A percentile compares a stretch with the other conserved stretches of the same genome.
Evolutionary conservation across 257 asterid genomes (phyloP).

Genomic region (Voacanga thouarsii): DNA sequence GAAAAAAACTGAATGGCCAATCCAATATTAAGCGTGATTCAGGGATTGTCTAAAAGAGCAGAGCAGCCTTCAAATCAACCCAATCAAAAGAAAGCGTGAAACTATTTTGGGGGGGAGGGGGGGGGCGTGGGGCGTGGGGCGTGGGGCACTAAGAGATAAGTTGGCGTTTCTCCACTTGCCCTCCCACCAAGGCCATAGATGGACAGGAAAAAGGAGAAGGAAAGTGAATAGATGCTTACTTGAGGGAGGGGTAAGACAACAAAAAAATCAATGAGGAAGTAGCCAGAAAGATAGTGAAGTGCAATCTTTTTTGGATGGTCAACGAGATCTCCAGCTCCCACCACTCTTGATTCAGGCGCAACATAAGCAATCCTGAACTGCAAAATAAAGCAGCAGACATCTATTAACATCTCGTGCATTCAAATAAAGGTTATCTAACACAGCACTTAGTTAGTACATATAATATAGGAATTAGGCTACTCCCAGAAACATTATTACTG

Average conservation of each 20-base stretch:
- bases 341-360: conserved; percentile 80
- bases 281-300: conserved; percentile 51
- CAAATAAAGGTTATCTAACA: neutral
- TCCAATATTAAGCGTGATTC: neutral
- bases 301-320: conserved; percentile 78
- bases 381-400: conserved; percentile 26
- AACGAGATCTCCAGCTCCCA: conserved; percentile 81
- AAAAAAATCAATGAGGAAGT: conserved; percentile 60
- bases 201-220: conserved; percentile 5
- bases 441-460: neutral
- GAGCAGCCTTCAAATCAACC: conserved; percentile 6
- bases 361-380: conserved; percentile 90
- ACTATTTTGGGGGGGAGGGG: too few relatives aligned
- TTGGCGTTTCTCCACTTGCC: neutral
- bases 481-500: neutral
- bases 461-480: neutral
- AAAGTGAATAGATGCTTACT: conserved; percentile 31
- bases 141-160: neutral
- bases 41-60: neutral
- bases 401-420: neutral
- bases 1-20: neutral
- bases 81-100: neutral
- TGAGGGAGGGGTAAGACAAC: conserved; percentile 81
- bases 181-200: neutral
- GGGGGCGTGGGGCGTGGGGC: too few relatives aligned